Conservation (phyloP, 2,329 filamentous ascomycete genomes). For the Emmonsia crescens region DNA sequence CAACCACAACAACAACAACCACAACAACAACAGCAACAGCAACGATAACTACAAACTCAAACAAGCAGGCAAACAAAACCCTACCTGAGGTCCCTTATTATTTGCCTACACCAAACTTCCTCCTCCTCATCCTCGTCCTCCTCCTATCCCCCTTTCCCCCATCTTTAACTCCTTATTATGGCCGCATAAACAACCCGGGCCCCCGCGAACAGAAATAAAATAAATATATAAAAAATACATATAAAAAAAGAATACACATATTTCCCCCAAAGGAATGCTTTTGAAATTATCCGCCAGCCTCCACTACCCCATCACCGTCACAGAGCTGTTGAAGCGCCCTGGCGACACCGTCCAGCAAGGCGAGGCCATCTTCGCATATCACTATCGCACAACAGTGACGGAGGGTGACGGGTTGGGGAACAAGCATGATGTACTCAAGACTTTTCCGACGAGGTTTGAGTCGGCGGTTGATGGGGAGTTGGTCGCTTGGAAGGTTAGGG, state of each 20-base stretch:
- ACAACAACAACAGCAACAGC: too few species aligned
- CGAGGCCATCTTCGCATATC: conserved; percentile 75
- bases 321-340: conserved; percentile 63
- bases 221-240: background rate
- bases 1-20: too few species aligned
- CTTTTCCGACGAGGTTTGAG: conserved; percentile 69
- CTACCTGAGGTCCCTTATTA: too few species aligned
- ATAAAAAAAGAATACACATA: background rate
- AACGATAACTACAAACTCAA: too few species aligned
- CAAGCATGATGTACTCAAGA: conserved; percentile 55
- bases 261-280: conserved; percentile 28
- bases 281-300: conserved; percentile 46
- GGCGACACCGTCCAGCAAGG: conserved; percentile 67
- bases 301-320: conserved; percentile 89
- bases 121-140: too few species aligned
- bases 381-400: conserved; percentile 63
- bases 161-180: background rate
- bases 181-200: background rate
- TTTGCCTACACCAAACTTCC: too few species aligned
- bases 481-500: conserved; percentile 59
- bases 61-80: too few species aligned
- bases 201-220: background rate
- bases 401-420: conserved; percentile 63
- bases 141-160: background rate
- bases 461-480: conserved; percentile 73